Conservation (phyloP, 225 moss, liverwort and hornwort genomes). For the Physcomitrellopsis africana region DNA sequence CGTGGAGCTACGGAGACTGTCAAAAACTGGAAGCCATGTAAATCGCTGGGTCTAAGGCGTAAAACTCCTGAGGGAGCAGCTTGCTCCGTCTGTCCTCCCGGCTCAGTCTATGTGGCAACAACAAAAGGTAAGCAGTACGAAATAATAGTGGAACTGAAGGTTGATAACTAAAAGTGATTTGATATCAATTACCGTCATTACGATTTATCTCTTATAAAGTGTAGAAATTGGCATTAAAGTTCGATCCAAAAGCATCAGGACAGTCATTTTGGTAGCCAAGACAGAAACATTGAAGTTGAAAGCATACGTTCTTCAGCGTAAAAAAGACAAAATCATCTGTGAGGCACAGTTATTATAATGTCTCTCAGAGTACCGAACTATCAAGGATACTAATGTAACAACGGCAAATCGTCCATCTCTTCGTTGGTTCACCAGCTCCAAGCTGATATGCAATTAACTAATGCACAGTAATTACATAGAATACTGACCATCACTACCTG, state of each 20-base stretch:
- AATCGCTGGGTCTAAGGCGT: slow-evolving; percentile 68
- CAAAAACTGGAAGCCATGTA: slow-evolving; percentile 80
- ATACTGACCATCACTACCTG: too few relatives aligned
- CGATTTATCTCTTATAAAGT: too few relatives aligned
- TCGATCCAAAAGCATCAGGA: too few relatives aligned
- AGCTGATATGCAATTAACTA: background rate
- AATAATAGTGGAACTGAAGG: slow-evolving; percentile 4
- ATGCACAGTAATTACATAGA: background rate
- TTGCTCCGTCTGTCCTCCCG: slow-evolving; percentile 97
- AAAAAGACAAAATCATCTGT: slow-evolving; percentile 5
- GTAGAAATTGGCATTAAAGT: too few relatives aligned
- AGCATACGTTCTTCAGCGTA: background rate
- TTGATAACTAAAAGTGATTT: too few relatives aligned
- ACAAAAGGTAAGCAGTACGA: slow-evolving; percentile 11
- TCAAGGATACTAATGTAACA: slow-evolving; percentile 5
- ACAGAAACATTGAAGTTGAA: background rate
- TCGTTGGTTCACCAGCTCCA: background rate
- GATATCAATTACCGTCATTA: too few relatives aligned
- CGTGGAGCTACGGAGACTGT: slow-evolving; percentile 93
- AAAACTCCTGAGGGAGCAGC: slow-evolving; percentile 91
- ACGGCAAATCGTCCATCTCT: background rate
- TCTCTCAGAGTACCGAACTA: slow-evolving; percentile 15
- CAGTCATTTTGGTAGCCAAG: too few relatives aligned
- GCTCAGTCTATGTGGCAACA: slow-evolving; percentile 76
- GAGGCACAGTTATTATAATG: background rate